Base-by-base conservation (phyloP, 768 basidiomycete species). In the Flagelloscypha sp. region DNA sequence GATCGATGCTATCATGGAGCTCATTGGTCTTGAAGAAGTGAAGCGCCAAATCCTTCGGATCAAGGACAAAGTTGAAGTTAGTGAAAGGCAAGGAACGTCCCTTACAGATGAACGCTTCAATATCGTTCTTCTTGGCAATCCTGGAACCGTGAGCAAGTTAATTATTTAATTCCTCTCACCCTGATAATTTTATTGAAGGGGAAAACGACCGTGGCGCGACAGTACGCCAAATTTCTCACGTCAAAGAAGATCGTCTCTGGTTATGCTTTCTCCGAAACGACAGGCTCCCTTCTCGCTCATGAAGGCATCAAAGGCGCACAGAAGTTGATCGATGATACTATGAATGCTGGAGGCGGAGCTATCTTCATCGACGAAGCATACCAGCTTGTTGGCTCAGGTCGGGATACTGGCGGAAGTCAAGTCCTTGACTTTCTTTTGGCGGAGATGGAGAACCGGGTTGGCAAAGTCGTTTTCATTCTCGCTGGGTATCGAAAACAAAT, bases 1-100 rank as follows among this genome's bases (percentile, higher is more conserved):
- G 17, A 59, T 68, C 10, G 66, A 68, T 40, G 50, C 56, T 16
- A 58, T 65, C 38, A 68, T 70, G 69, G 61, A 47, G 7, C 55
- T 68, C 62, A 63, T 56, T 2, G 68, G 68, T n/a, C 59, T 68
- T 4, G 66, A 69, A 36, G 44, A 56, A n/a, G 68, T 68, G 35
- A 68, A 70, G 44, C 45, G 44, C 8, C 51, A 69, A 29, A 52
- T 68, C 7, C 49, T 68, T 16, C 35, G 47, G 5, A 63, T 68
- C 42, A 66, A 66, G 41, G 60, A 45, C 4, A 63, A 55, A 29
- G 49, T 68, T 5, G 62, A 66, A 8, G 43, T 51, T 15, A 53
- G 49, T 40, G 48, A 40, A 24, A 62, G 66, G 9, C 66, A 68
- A 44, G 53, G 53, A 4, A 48, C 57, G 1, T 50, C 62, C 7